Base-by-base conservation (phyloP, 768 basidiomycete species). In the Phylloporus arenicola region DNA sequence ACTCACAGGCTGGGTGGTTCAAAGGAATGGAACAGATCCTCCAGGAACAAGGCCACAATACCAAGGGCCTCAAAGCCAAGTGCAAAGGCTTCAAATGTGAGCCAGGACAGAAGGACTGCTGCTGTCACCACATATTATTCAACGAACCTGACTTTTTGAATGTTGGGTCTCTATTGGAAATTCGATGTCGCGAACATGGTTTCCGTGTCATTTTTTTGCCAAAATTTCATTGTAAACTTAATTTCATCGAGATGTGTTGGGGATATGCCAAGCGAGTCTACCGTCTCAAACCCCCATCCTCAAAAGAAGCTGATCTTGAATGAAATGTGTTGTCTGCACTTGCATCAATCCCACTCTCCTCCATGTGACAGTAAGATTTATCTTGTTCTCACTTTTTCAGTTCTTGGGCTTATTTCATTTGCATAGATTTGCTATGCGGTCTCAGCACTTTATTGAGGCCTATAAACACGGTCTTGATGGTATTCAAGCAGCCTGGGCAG, bases 41-140 rank as follows among this genome's bases (percentile, higher is more conserved):
- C n/a, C n/a, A n/a, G n/a, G n/a, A n/a, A n/a, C n/a, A 50, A 12
- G 55, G 57, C 8, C 50, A 64, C 31, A 22, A 22, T 16, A 34
- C 52, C 3, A 17, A 27, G 48, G 31, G 31, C 25, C 39, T 59
- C 11, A n/a, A 20, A 0, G 63, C 67, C 9, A 45, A 68, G 40
- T 69, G 65, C 47, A 40, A 55, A 6, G 43, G 38, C 3, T 67
- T 66, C 51, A 62, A 64, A 34, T 68, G 66, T 27, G 29, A 34
- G 33, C 10, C 25, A 0, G n/a, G n/a, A n/a, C n/a, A n/a, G n/a
- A n/a, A n/a, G n/a, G n/a, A n/a, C n/a, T n/a, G n/a, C n/a, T n/a
- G n/a, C n/a, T n/a, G n/a, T n/a, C n/a, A n/a, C n/a, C 30, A 13
- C 2, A 35, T 43, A 10, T n/a, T 48, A 2, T 43, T 34, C 41